These are phyloP conservation scores for Cetradonia linearis DNA, from an alignment of 495 filamentous ascomycete genomes.

Conservation along the genomic window DNA sequence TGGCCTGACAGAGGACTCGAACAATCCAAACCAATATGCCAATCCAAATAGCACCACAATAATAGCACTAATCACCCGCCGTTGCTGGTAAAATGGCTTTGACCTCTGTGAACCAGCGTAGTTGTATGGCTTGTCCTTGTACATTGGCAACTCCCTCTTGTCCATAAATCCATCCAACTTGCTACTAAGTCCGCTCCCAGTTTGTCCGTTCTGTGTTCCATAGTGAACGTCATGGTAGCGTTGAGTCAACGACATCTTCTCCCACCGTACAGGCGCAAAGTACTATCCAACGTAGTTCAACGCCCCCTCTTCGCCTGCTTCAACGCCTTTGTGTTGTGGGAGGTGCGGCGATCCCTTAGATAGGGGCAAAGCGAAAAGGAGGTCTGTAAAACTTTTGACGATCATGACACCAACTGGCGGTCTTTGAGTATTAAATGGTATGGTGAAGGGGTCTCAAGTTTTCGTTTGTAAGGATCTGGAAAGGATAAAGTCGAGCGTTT, in stretches of 20 bases:
- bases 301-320: neutral
- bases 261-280: neutral
- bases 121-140: slow-evolving; percentile 94
- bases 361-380: neutral
- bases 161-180: slow-evolving; percentile 46
- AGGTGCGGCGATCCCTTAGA: neutral
- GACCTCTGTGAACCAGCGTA: slow-evolving; percentile 47
- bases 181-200: slow-evolving; percentile 29
- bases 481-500: slow-evolving; percentile 3
- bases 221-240: slow-evolving; percentile 13
- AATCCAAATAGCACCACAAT: slow-evolving; percentile 40
- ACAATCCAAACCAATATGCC: slow-evolving; percentile 51
- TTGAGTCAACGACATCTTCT: slow-evolving; percentile 14
- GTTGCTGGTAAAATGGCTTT: slow-evolving; percentile 33
- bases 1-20: slow-evolving; percentile 28
- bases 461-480: neutral
- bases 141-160: slow-evolving; percentile 68
- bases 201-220: slow-evolving; percentile 27
- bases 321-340: neutral
- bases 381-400: neutral
- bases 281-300: neutral
- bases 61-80: slow-evolving; percentile 42
- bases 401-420: slow-evolving; percentile 1
- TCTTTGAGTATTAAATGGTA: neutral
- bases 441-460: neutral